Evolutionary conservation across 2,329 filamentous ascomycete species (phyloP).

Genomic region (Apiospora sp.): DNA sequence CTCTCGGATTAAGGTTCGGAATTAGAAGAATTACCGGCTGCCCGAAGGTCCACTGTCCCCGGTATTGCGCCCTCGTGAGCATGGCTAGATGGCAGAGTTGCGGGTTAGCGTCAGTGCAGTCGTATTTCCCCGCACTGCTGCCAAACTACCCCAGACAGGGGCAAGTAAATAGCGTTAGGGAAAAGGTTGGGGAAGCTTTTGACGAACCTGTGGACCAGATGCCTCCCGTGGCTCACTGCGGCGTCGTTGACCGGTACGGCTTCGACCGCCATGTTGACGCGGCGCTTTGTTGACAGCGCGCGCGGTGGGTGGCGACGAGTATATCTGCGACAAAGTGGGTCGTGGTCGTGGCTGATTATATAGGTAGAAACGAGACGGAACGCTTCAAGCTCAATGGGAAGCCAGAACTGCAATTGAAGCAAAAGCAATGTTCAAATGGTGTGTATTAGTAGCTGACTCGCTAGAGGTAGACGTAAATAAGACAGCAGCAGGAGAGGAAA

Average conservation of each 20-base stretch:
- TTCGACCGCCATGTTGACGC: not conserved
- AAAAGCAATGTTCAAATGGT: not conserved
- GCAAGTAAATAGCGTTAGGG: not conserved
- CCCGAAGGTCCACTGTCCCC: constrained; percentile 41
- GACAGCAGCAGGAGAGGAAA: not conserved
- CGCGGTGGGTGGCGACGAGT: not conserved
- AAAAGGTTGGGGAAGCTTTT: not conserved
- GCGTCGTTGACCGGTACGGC: constrained; percentile 11
- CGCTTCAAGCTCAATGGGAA: not conserved
- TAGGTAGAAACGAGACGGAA: not conserved
- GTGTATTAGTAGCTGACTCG: not conserved
- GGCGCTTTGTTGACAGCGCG: not conserved
- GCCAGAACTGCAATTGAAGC: not conserved
- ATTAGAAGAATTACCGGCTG: constrained; percentile 38
- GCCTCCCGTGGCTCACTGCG: not conserved
- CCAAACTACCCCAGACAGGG: not conserved
- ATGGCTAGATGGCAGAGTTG: constrained; percentile 31
- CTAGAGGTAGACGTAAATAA: not conserved
- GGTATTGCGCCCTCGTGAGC: constrained; percentile 38
- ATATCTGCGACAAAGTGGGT: not conserved
- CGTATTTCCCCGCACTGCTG: constrained; percentile 13
- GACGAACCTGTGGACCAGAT: constrained; percentile 22
- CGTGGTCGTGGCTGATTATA: too few species aligned
- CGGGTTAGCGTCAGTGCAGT: not conserved
- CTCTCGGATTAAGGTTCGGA: not conserved